A percentile compares a stretch with the other conserved stretches of the same genome.
phyloP scores from a whole-genome alignment of 2,329 filamentous ascomycete species.

The Clonostachys rhizophaga region DNA sequence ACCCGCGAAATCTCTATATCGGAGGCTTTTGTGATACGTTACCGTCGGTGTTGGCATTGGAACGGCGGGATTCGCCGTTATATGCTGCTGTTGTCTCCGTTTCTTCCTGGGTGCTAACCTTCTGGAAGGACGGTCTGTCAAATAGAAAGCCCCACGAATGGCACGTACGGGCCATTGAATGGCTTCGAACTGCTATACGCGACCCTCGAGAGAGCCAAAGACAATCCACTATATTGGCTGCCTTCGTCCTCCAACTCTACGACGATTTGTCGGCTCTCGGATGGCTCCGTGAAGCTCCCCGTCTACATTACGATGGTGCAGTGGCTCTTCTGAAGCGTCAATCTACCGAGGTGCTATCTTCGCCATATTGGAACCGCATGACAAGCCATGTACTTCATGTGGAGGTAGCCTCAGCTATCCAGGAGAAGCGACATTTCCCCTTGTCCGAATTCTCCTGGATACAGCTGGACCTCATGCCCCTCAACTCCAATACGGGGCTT shows the following conservation, averaged over 20 bases:
- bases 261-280: slow-evolving; percentile 7
- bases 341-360: slow-evolving; percentile 3
- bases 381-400: slow-evolving; percentile 6
- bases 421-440: neutral
- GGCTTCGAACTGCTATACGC: slow-evolving; percentile 6
- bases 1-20: no score
- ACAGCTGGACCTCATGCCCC: slow-evolving; percentile 4
- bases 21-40: slow-evolving; percentile 7
- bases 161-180: slow-evolving; percentile 5
- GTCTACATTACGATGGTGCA: slow-evolving; percentile 8
- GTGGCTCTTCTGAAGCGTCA: slow-evolving; percentile 6
- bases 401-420: slow-evolving; percentile 7
- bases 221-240: slow-evolving; percentile 7
- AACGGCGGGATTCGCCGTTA: slow-evolving; percentile 6
- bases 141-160: no score
- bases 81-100: slow-evolving; percentile 7
- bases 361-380: slow-evolving; percentile 5
- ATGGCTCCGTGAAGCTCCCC: slow-evolving; percentile 4
- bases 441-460: neutral
- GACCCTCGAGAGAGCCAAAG: slow-evolving; percentile 6
- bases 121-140: no score
- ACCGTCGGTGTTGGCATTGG: slow-evolving; percentile 4
- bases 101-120: slow-evolving; percentile 7
- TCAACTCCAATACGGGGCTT: slow-evolving; percentile 6
- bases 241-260: slow-evolving; percentile 9